Conservation (phyloP, 768 basidiomycete genomes). For the Trametes cubensis region DNA sequence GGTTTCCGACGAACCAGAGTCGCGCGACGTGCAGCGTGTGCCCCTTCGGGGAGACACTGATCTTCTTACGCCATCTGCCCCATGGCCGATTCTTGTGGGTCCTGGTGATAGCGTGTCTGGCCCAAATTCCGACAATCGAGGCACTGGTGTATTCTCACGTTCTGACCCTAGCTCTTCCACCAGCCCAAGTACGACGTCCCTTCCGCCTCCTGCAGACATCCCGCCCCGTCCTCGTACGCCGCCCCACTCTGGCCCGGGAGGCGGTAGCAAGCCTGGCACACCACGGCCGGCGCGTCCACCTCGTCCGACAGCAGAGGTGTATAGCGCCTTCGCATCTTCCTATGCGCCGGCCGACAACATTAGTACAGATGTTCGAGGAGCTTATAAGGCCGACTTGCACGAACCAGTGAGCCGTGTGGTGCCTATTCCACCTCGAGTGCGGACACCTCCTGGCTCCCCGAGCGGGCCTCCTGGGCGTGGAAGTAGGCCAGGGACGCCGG, state of each 20-base stretch:
- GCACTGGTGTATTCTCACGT: not conserved
- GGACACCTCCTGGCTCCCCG: constrained; percentile 2
- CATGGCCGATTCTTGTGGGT: not conserved
- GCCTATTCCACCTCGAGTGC: constrained; percentile 1
- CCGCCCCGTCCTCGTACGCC: constrained; percentile 4
- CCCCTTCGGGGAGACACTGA: too few relatives aligned
- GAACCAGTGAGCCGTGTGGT: too few relatives aligned
- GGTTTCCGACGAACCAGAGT: too few relatives aligned
- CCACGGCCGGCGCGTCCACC: not conserved
- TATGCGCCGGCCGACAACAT: too few relatives aligned
- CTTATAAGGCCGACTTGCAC: too few relatives aligned
- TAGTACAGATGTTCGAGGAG: too few relatives aligned
- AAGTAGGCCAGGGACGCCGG: constrained; percentile 1
- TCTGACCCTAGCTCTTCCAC: too few relatives aligned
- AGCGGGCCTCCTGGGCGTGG: not conserved
- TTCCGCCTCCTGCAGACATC: constrained; percentile 3
- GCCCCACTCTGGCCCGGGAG: not conserved
- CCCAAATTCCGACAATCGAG: not conserved
- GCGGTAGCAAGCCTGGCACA: constrained; percentile 1
- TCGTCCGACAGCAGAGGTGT: not conserved
- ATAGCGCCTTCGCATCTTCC: too few relatives aligned
- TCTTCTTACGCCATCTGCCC: not conserved
- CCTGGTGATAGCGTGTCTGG: not conserved
- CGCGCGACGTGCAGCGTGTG: too few relatives aligned
- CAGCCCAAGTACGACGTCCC: not conserved